phyloP scores from a whole-genome alignment of 495 filamentous ascomycete species.

The Daldinia loculata region DNA sequence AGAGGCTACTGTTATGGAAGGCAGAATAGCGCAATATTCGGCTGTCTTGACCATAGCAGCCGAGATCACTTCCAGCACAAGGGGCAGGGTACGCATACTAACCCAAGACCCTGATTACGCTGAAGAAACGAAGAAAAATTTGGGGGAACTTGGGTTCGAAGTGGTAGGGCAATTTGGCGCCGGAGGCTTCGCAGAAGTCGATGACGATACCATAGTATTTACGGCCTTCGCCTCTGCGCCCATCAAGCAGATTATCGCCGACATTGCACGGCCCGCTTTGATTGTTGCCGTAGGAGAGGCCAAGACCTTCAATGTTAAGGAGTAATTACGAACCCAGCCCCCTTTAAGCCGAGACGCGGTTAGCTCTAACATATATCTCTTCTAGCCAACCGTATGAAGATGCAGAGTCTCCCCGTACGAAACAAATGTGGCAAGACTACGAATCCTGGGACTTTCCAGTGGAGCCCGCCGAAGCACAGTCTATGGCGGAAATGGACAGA shows the following conservation, averaged over 20 bases:
- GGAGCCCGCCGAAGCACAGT: background rate
- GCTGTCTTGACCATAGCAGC: background rate
- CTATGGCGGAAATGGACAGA: background rate
- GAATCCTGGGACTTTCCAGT: background rate
- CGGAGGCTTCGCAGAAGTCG: slow-evolving; percentile 24
- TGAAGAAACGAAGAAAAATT: background rate
- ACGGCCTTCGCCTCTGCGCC: slow-evolving; percentile 46
- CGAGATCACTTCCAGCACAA: background rate
- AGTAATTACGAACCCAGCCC: background rate
- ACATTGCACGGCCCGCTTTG: slow-evolving; percentile 49
- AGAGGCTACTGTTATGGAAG: background rate
- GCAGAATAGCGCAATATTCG: slow-evolving; percentile 9
- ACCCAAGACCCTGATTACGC: background rate
- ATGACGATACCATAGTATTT: slow-evolving; percentile 50
- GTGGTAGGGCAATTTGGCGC: background rate
- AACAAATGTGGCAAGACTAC: slow-evolving; percentile 42
- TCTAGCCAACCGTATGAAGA: slow-evolving; percentile 48
- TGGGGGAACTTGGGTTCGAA: background rate
- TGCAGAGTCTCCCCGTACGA: slow-evolving; percentile 52
- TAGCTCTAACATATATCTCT: slow-evolving; percentile 1
- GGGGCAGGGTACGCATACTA: background rate
- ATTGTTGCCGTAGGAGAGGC: slow-evolving; percentile 35
- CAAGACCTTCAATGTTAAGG: background rate
- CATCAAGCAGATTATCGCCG: slow-evolving; percentile 46
- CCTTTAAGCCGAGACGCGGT: background rate